phyloP scores from a whole-genome alignment of 2,329 filamentous ascomycete species.

The Canariomyces notabilis region DNA sequence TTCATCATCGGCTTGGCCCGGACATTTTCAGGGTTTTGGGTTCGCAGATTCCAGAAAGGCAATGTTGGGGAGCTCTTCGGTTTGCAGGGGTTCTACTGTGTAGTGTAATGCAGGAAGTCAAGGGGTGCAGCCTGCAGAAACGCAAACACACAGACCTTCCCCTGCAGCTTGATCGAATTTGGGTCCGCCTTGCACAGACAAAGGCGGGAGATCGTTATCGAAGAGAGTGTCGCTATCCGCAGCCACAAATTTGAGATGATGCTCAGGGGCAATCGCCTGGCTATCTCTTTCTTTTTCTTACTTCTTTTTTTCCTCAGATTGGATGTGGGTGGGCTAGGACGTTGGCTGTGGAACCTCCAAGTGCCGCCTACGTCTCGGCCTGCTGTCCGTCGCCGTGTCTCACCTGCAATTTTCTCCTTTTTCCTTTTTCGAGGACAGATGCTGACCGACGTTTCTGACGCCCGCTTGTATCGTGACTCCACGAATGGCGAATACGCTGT shows the following conservation, averaged over 20 bases:
- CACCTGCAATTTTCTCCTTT: slow-evolving; percentile 7
- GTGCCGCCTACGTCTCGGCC: slow-evolving; percentile 13
- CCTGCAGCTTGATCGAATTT: slow-evolving; percentile 2
- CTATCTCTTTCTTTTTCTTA: neutral
- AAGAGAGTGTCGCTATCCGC: neutral
- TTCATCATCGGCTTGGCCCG: too few relatives aligned
- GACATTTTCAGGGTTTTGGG: neutral
- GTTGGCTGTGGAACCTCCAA: neutral
- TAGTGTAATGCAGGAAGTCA: too few relatives aligned
- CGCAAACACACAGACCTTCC: slow-evolving; percentile 4
- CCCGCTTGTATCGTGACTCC: slow-evolving; percentile 3
- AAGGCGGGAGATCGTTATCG: neutral
- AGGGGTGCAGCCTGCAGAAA: slow-evolving; percentile 5
- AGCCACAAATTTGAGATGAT: neutral
- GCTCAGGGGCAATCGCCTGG: neutral
- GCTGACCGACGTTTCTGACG: neutral
- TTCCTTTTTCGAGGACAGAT: slow-evolving; percentile 3
- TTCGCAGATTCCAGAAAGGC: neutral
- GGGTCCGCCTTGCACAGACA: neutral
- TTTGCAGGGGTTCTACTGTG: neutral
- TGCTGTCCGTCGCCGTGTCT: slow-evolving; percentile 14
- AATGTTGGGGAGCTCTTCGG: neutral
- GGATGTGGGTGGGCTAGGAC: neutral
- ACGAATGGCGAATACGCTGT: too few relatives aligned
- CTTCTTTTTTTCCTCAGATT: neutral